A percentile compares a stretch with the other conserved stretches of the same genome.
Evolutionary conservation across 768 basidiomycete genomes (phyloP).

Genomic region (Dioszegia aurantiaca): DNA sequence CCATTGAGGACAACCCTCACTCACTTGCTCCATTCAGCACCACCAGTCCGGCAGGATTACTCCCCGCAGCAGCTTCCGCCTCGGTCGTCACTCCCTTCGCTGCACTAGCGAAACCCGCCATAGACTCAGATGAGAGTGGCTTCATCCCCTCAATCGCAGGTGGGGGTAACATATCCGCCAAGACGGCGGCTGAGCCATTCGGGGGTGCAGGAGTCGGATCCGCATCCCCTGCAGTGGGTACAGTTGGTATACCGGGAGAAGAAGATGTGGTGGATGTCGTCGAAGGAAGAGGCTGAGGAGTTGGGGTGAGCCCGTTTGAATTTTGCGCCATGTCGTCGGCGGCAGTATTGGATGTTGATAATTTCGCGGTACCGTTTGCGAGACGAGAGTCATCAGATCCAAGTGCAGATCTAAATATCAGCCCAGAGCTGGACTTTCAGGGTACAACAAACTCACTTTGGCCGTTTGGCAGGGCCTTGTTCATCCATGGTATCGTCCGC

Average conservation of each 20-base stretch:
- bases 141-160: slow-evolving; percentile 39
- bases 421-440: background rate
- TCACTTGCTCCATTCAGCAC: slow-evolving; percentile 27
- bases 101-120: slow-evolving; percentile 43
- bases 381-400: slow-evolving; percentile 13
- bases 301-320: slow-evolving; percentile 2
- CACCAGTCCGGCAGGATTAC: slow-evolving; percentile 32
- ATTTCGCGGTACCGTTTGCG: background rate
- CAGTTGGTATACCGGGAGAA: slow-evolving; percentile 12
- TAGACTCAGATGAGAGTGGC: slow-evolving; percentile 34
- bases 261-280: background rate
- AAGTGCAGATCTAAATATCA: slow-evolving; percentile 12
- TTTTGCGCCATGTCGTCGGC: slow-evolving; percentile 9
- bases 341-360: background rate
- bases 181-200: slow-evolving; percentile 2
- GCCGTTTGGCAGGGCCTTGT: slow-evolving; percentile 42
- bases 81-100: slow-evolving; percentile 37
- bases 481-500: slow-evolving; percentile 29
- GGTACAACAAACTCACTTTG: slow-evolving; percentile 28
- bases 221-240: slow-evolving; percentile 22
- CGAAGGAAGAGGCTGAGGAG: slow-evolving; percentile 6
- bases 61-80: slow-evolving; percentile 10
- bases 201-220: slow-evolving; percentile 24
- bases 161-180: slow-evolving; percentile 29
- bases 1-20: background rate